Conservation (phyloP, 2,329 filamentous ascomycete species). For the Leptographium procerum region DNA sequence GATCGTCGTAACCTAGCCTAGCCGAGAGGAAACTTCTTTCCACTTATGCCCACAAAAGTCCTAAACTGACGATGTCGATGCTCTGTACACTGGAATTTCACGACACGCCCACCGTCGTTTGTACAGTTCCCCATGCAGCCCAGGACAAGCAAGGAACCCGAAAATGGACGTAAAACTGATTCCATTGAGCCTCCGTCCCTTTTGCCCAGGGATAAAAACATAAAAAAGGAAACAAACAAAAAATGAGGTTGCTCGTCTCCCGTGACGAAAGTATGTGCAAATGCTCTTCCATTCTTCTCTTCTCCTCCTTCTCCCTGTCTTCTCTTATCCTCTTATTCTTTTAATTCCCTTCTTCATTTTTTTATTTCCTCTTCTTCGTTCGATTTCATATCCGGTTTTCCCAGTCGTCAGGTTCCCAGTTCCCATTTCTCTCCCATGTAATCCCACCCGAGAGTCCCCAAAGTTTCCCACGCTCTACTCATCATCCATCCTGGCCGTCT, state of each 20-base stretch:
- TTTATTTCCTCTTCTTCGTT: too few species aligned
- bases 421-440: not conserved
- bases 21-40: too few species aligned
- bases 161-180: too few species aligned
- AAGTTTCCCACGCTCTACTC: not conserved
- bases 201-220: too few species aligned
- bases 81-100: not conserved
- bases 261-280: not conserved
- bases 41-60: too few species aligned
- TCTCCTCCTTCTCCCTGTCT: not conserved
- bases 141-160: not conserved
- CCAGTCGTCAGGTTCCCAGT: not conserved
- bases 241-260: too few species aligned
- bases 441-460: too few species aligned
- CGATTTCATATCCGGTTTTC: not conserved
- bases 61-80: too few species aligned
- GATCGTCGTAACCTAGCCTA: too few species aligned
- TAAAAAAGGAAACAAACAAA: too few species aligned
- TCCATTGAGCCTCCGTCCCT: too few species aligned
- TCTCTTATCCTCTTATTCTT: not conserved
- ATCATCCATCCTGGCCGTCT: constrained; percentile 10
- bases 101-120: not conserved
- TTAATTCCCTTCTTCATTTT: not conserved
- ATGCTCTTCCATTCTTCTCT: not conserved
- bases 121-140: not conserved